phyloP scores from a whole-genome alignment of 768 basidiomycete species.

The Gelatoporia subvermispora region DNA sequence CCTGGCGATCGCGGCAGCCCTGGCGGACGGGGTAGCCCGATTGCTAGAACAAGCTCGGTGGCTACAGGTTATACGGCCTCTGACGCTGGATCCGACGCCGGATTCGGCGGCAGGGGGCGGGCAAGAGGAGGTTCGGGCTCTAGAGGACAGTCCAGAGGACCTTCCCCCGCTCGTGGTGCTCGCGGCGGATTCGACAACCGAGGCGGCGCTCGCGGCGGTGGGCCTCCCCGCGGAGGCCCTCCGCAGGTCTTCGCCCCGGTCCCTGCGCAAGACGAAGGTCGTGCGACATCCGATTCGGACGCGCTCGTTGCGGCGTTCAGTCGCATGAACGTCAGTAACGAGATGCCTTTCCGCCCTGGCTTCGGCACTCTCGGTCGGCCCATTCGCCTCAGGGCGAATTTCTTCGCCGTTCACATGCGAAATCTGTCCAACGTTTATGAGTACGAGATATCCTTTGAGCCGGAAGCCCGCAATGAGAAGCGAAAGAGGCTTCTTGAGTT shows the following conservation, averaged over 20 bases:
- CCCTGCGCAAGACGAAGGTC: constrained; percentile 5
- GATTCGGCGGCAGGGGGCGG: constrained; percentile 3
- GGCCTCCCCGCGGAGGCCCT: constrained; percentile 10
- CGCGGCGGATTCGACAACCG: constrained; percentile 5
- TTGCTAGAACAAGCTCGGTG: neutral
- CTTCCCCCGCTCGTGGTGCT: constrained; percentile 1
- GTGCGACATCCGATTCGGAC: constrained; percentile 5
- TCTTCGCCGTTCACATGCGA: constrained; percentile 50
- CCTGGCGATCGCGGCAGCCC: constrained; percentile 6
- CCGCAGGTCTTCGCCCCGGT: constrained; percentile 10
- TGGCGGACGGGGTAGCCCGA: constrained; percentile 2
- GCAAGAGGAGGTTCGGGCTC: neutral
- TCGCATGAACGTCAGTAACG: constrained; percentile 19
- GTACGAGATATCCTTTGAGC: constrained; percentile 49
- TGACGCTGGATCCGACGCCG: constrained; percentile 2
- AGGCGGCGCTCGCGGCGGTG: constrained; percentile 1
- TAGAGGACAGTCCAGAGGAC: neutral
- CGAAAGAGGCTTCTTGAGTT: constrained; percentile 50
- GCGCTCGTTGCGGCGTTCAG: constrained; percentile 26
- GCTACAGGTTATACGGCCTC: constrained; percentile 1
- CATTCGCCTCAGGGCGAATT: constrained; percentile 55
- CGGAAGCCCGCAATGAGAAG: constrained; percentile 36
- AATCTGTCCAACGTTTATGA: constrained; percentile 44
- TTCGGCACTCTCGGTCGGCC: constrained; percentile 47
- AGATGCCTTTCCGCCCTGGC: constrained; percentile 48